Evolutionary conservation across 192 early-diverging fungal genomes (phyloP), one percentile per base, ranked within the genome.

Genomic region (Spinellus fusiger): DNA sequence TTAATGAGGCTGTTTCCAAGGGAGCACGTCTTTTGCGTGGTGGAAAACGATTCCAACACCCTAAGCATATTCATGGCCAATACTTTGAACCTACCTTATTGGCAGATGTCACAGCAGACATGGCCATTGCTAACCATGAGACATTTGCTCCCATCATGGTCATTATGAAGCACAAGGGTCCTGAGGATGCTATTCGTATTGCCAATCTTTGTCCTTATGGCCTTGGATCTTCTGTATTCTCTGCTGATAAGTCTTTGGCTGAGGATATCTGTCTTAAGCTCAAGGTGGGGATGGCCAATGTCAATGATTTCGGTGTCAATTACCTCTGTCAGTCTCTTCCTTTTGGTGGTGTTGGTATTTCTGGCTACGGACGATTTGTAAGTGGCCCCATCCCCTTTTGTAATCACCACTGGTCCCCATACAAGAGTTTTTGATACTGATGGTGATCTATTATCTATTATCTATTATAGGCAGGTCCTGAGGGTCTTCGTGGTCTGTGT

Each of bases 221-320:
- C 34, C 84, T 94, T 23, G 89, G 90, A 22, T 86, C 86, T 10
- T 84, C 78, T 56, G 86, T 94, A 13, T 94, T 93, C 68, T 87
- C 88, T 2, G 75, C 75, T 22, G 83, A 93, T 61, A 78, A 83
- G 25, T 62, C 55, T 8, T 73, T 80, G 38, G 91, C 79, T 8
- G 69, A 79, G 27, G 68, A 77, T 9, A 77, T 93, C 23, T 81
- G 82, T n/a, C 68, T 78, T 22, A 68, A 65, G 15, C 68, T 93
- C 47, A 82, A 82, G 59, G 78, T 80, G 0, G 92, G 92, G 15
- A 90, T 91, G 88, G 70, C 81, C 49, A 94, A 94, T 49, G 73
- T 93, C 59, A 94, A 94, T 68, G 93, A 92, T 64, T 94, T 91
- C 63, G 93, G 80, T 16, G 85, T 87, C 60, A 90, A 86, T 53